phyloP scores from a whole-genome alignment of 2,329 filamentous ascomycete species.

The Fusarium musae region DNA sequence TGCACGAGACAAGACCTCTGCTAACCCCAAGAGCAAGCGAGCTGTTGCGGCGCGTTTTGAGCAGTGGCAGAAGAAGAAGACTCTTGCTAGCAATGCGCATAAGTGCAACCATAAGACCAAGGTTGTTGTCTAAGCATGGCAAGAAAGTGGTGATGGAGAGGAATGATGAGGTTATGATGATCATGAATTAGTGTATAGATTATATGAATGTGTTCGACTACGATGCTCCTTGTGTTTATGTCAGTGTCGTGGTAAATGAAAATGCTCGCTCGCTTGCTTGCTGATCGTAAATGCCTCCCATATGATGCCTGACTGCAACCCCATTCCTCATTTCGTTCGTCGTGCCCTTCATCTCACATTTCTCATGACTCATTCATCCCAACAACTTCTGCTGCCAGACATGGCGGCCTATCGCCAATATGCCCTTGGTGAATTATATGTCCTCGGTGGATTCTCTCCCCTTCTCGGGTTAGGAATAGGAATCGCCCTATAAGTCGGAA shows the following conservation, averaged over 20 bases:
- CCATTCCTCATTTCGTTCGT: not conserved
- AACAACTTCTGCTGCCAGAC: accelerated
- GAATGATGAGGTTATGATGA: constrained; percentile 14
- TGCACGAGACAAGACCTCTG: constrained; percentile 44
- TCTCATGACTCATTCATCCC: not conserved
- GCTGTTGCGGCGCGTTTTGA: constrained; percentile 43
- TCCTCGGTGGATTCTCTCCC: constrained; percentile 12
- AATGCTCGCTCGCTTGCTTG: constrained; percentile 6
- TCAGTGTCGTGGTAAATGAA: not conserved
- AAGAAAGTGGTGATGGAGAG: not conserved
- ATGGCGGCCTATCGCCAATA: not conserved
- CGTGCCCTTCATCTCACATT: not conserved
- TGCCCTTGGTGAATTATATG: constrained; percentile 16
- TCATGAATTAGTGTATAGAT: constrained; percentile 11
- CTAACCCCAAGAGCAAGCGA: constrained; percentile 42
- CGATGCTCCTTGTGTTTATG: not conserved
- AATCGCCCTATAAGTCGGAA: constrained; percentile 49
- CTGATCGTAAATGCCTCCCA: not conserved
- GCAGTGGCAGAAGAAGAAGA: constrained; percentile 39
- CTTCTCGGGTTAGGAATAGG: constrained; percentile 49
- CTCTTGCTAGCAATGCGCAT: constrained; percentile 44
- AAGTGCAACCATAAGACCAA: constrained; percentile 45
- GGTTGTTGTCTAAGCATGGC: constrained; percentile 28
- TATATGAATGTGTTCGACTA: not conserved
- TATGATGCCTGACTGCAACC: not conserved